These are phyloP conservation scores for Rosa chinensis DNA, from an alignment of 306 rosid species.

Conservation along the genomic window DNA sequence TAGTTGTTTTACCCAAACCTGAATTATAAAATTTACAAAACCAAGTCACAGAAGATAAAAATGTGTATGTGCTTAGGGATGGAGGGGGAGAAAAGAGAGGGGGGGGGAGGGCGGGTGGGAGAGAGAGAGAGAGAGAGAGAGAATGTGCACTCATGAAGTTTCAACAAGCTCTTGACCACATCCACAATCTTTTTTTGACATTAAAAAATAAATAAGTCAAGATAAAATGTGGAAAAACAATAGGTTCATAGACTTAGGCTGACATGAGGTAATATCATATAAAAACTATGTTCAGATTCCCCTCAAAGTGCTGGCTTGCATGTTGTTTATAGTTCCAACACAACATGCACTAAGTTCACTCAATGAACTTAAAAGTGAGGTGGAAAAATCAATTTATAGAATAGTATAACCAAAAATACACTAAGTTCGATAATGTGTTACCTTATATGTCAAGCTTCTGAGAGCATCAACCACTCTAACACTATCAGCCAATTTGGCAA, in stretches of 20 bases:
- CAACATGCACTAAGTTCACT: no score
- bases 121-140: background rate
- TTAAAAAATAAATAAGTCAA: background rate
- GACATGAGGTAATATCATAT: background rate
- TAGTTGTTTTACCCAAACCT: conserved; percentile 78
- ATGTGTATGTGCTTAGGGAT: background rate
- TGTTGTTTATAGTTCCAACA: no score
- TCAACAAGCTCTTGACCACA: background rate
- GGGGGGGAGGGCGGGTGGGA: background rate
- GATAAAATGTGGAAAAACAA: background rate
- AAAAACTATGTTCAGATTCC: background rate
- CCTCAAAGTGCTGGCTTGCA: background rate
- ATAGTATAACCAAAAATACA: no score
- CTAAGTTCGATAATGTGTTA: no score
- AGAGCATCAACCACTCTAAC: no score
- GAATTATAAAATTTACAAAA: conserved; percentile 30
- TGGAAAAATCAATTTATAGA: no score
- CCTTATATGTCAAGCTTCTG: no score
- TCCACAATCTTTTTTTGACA: background rate
- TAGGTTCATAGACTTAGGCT: background rate
- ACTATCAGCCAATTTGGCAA: no score
- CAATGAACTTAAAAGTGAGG: no score
- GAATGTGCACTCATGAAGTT: background rate
- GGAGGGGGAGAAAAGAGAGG: background rate
- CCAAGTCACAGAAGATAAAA: conserved; percentile 22